These are phyloP conservation scores for Favolaschia claudopus DNA, from an alignment of 768 basidiomycete genomes.

Conservation along the genomic window DNA sequence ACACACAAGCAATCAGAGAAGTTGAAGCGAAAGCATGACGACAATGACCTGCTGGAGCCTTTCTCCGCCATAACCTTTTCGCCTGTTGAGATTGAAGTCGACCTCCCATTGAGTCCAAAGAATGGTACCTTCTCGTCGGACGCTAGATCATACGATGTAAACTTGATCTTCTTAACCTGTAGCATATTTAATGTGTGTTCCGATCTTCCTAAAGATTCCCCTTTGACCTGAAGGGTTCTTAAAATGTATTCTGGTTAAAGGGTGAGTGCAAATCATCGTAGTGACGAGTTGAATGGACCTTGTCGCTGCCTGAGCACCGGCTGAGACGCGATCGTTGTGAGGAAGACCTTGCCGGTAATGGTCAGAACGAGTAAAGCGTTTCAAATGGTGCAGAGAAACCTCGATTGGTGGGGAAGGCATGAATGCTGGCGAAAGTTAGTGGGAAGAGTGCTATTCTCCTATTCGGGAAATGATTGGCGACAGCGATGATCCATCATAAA, in stretches of 20 bases:
- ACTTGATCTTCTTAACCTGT: slow-evolving; percentile 80
- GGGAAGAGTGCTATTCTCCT: not conserved
- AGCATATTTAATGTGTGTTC: not conserved
- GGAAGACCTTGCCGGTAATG: no score
- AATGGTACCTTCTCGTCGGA: slow-evolving; percentile 64
- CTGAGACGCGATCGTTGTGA: slow-evolving; percentile 90
- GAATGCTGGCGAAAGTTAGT: not conserved
- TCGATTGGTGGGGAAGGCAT: slow-evolving; percentile 89
- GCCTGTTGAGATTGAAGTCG: slow-evolving; percentile 48
- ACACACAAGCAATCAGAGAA: slow-evolving; percentile 3
- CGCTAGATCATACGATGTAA: slow-evolving; percentile 84
- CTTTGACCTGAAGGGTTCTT: slow-evolving; percentile 67
- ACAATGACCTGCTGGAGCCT: slow-evolving; percentile 68
- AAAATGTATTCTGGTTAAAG: slow-evolving; percentile 74
- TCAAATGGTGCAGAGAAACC: slow-evolving; percentile 25
- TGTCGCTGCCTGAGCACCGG: slow-evolving; percentile 80
- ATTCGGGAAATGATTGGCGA: slow-evolving; percentile 3
- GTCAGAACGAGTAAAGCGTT: not conserved
- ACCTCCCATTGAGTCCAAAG: not conserved
- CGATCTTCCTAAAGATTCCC: not conserved
- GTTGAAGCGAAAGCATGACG: not conserved
- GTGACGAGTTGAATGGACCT: slow-evolving; percentile 50
- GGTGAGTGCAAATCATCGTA: not conserved
- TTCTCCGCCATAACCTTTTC: slow-evolving; percentile 82
- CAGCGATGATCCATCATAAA: not conserved